Evolutionary conservation across 163 green algal genomes (phyloP).

Genomic region (Scenedesmus sp.): DNA sequence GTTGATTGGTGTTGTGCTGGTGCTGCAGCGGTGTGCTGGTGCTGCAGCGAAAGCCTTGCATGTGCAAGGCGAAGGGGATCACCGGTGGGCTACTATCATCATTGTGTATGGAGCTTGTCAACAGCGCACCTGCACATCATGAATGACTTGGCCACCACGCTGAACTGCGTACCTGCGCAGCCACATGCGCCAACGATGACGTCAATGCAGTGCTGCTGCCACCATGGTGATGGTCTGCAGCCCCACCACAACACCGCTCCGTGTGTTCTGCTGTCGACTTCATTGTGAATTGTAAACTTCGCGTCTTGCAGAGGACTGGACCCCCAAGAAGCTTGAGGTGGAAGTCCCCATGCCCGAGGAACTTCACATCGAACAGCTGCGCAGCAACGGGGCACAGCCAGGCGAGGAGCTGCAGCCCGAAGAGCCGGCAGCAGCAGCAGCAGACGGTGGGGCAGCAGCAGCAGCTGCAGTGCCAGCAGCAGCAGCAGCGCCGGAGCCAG

Average conservation of each 20-base stretch:
- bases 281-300: not conserved
- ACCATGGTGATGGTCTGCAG: too few species aligned
- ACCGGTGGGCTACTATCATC: too few species aligned
- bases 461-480: slow-evolving; percentile 33
- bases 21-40: not conserved
- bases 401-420: slow-evolving; percentile 91
- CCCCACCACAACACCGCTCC: not conserved
- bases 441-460: slow-evolving; percentile 17
- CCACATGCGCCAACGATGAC: too few species aligned
- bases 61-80: too few species aligned
- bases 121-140: too few species aligned
- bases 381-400: slow-evolving; percentile 77
- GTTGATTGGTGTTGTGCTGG: not conserved
- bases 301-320: slow-evolving; percentile 79
- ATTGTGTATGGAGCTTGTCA: too few species aligned
- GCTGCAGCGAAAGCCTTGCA: not conserved
- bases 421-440: slow-evolving; percentile 47
- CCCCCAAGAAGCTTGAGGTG: slow-evolving; percentile 94
- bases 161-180: too few species aligned
- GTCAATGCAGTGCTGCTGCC: too few species aligned
- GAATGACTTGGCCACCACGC: too few species aligned
- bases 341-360: slow-evolving; percentile 77
- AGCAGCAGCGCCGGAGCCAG: slow-evolving; percentile 49
- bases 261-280: not conserved
- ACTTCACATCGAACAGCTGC: slow-evolving; percentile 87